These are phyloP conservation scores for Clavariopsis aquatica DNA, from an alignment of 495 filamentous ascomycete genomes.

Conservation along the genomic window DNA sequence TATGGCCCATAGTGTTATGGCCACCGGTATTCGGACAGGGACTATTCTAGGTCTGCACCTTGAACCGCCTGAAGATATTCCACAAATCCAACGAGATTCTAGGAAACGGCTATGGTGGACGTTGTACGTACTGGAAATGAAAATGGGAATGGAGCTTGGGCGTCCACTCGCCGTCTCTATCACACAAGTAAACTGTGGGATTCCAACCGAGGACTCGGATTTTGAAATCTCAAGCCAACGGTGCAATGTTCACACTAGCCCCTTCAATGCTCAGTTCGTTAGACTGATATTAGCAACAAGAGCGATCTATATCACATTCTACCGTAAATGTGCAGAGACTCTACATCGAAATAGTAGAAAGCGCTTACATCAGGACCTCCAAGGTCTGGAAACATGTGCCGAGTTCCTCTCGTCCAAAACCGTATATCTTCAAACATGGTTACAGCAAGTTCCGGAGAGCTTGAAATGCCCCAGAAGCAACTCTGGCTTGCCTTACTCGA, in stretches of 20 bases:
- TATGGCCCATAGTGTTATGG: constrained; percentile 49
- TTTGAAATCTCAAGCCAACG: neutral
- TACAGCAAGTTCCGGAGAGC: constrained; percentile 45
- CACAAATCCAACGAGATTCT: constrained; percentile 46
- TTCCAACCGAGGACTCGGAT: constrained; percentile 39
- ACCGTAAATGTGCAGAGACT: constrained; percentile 35
- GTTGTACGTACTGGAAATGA: constrained; percentile 52
- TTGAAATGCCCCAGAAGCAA: constrained; percentile 47
- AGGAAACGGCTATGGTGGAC: constrained; percentile 57
- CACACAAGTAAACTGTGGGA: constrained; percentile 43
- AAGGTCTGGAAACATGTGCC: constrained; percentile 36
- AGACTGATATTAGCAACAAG: constrained; percentile 48
- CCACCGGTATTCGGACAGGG: constrained; percentile 51
- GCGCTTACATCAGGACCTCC: constrained; percentile 38
- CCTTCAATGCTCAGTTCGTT: constrained; percentile 45
- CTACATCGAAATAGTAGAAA: constrained; percentile 25
- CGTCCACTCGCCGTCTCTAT: constrained; percentile 49
- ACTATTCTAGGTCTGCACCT: constrained; percentile 56
- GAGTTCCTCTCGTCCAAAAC: constrained; percentile 40
- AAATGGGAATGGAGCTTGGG: constrained; percentile 55
- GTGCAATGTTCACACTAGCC: neutral
- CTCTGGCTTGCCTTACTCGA: constrained; percentile 48
- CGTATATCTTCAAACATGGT: constrained; percentile 42
- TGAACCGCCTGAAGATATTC: constrained; percentile 48
- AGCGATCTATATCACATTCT: constrained; percentile 46